Base-by-base conservation (phyloP, 2,329 filamentous ascomycete species). In the Sporothrix dimorphospora region DNA sequence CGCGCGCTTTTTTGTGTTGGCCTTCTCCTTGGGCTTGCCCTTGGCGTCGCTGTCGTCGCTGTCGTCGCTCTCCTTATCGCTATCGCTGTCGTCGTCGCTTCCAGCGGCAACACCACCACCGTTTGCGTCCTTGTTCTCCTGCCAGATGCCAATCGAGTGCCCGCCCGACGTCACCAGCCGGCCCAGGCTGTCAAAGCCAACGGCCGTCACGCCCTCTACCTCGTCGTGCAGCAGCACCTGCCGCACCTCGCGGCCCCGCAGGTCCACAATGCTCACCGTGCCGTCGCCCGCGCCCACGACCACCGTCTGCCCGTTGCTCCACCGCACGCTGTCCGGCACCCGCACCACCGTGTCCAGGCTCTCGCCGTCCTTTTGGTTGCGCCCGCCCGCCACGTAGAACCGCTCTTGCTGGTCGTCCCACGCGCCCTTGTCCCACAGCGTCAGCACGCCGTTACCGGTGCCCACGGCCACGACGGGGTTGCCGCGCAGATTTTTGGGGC, bases 321-420 rank as follows among this genome's bases (percentile, higher is more conserved):
- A 85, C 0, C 90, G 90, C 53, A 94, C 84, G 21, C 88, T 88
- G 45, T 91, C 88, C 0, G 94, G 94, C 21, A 96, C 84, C 69
- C 91, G 81, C 1, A 89, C 86, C 73, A 98, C 84, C n/a, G 90
- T 87, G 78, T 98, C 95, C 55, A 98, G 83, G 73, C 92, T 93
- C 80, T 97, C 94, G 59, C 89, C 93, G 9, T 89, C 91, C 69
- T 72, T 75, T 42, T 63, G 70, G 14, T 47, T 30, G 61, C 82
- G 85, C 21, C 85, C 87, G 11, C 85, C 82, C 75, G 94, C 90
- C 9, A 98, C 89, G 66, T 92, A 89, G 77, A 98, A 92, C 69
- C 94, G 88, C 82, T 97, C 94, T 76, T 97, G 93, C 80, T 97
- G 94, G 80, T 98, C 95, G 78, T 97, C 94, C 95, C 96, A 98